Evolutionary conservation across 305 asterid genomes (phyloP).

Genomic region (Fraxinus greggii): DNA sequence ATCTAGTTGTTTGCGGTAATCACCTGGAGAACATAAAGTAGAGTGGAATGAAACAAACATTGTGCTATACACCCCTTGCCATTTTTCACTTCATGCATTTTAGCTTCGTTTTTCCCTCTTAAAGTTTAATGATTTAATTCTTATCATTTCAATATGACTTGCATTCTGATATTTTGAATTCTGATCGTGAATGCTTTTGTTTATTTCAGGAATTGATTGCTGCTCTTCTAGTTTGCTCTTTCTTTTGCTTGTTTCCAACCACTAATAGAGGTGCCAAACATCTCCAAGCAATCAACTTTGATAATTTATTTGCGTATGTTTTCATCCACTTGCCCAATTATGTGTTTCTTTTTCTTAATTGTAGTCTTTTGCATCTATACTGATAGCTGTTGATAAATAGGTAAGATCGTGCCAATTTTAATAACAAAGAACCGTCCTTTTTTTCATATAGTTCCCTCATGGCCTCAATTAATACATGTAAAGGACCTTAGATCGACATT

Average conservation of each 20-base stretch:
- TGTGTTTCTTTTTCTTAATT: constrained; percentile 1
- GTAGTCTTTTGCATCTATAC: neutral
- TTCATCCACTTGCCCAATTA: neutral
- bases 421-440: neutral
- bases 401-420: neutral
- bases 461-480: neutral
- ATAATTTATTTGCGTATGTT: constrained; percentile 73
- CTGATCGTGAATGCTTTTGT: constrained; percentile 13
- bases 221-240: constrained; percentile 76
- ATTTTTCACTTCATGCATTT: neutral
- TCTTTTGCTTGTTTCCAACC: constrained; percentile 80
- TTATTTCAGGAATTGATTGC: constrained; percentile 77
- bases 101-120: neutral
- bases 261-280: constrained; percentile 56
- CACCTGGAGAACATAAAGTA: neutral
- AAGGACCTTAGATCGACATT: constrained; percentile 5
- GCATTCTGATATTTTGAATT: neutral
- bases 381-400: constrained; percentile 2
- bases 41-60: neutral
- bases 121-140: constrained; percentile 13
- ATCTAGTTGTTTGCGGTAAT: constrained; percentile 13
- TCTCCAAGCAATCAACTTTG: constrained; percentile 80
- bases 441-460: neutral
- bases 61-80: constrained; percentile 1
- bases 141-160: constrained; percentile 16